Base-by-base conservation (phyloP, 164 flowering plant genomes). In the Amborella trichopoda region DNA sequence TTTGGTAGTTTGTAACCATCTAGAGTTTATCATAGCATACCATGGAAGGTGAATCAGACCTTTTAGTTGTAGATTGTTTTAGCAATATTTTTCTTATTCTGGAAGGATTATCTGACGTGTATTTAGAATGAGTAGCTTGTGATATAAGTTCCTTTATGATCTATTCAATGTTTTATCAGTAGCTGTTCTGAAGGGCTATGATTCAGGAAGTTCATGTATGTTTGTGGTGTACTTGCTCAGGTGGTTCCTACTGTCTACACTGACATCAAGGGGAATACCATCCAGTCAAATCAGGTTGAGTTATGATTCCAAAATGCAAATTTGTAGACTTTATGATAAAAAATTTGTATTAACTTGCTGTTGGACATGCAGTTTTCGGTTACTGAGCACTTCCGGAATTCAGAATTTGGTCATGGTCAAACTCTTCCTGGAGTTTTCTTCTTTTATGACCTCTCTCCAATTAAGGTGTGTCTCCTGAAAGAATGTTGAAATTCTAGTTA, bases 241-340 rank as follows among this genome's bases (percentile, higher is more conserved):
- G 95, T 89, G 26, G 97, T 89, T 37, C 97, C 97, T 21, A 89
- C 90, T 3, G 55, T 78, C 53, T 89, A 89, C 67, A 78, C 78
- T 6, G 71, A 77, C 53, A 68, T 77, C n/a, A 66, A 65, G 50
- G 95, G 90, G 5, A 78, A 61, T 47, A 72, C 61, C 40, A 59
- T 80, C 22, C 66, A 70, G 39, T 77, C 87, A 40, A 83, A 83
- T 60, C 87, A 80, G 93, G 87, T 77, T 56, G 18, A 42, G 17
- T 23, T 20, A 8, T 30, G 25, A 14, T 46, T 50, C n/a, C n/a
- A 21, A 10, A 21, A 9, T 30, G 34, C 9, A 8, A 14, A 30
- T 30, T 30, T 9, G 14, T 9, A 8, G 14, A 8, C 34, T 3
- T 19, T 39, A 23, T 20, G 18, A 14, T 46, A n/a, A 3, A 49